Evolutionary conservation across 805 yeast species (phyloP).

Genomic region (Candida adriatica): DNA sequence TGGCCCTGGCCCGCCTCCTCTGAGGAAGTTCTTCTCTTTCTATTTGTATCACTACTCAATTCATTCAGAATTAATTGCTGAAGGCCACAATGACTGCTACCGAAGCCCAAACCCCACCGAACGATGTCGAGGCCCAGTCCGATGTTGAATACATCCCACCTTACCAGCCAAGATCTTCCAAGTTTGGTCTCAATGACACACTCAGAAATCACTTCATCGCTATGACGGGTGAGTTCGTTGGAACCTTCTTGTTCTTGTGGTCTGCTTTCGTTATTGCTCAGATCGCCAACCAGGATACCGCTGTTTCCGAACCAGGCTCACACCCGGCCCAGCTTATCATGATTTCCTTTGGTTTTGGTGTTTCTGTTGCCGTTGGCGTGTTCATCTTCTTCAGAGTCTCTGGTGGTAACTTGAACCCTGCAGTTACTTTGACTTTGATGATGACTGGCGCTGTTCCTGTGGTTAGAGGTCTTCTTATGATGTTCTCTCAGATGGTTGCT

Average conservation of each 20-base stretch:
- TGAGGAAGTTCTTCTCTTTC: no score
- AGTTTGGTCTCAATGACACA: slow-evolving; percentile 34
- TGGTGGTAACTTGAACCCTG: slow-evolving; percentile 89
- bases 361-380: slow-evolving; percentile 71
- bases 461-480: slow-evolving; percentile 58
- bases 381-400: slow-evolving; percentile 66
- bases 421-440: slow-evolving; percentile 71
- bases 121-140: slow-evolving; percentile 28
- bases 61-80: no score
- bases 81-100: slow-evolving; percentile 7
- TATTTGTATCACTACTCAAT: no score
- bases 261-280: slow-evolving; percentile 78
- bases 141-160: slow-evolving; percentile 33
- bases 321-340: slow-evolving; percentile 64
- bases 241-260: slow-evolving; percentile 81
- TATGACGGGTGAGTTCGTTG: slow-evolving; percentile 74
- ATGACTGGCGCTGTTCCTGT: slow-evolving; percentile 70
- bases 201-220: slow-evolving; percentile 60
- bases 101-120: slow-evolving; percentile 6
- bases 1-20: no score
- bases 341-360: slow-evolving; percentile 85
- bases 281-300: slow-evolving; percentile 60
- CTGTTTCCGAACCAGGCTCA: slow-evolving; percentile 32
- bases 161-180: slow-evolving; percentile 26
- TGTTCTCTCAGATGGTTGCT: slow-evolving; percentile 65